phyloP scores from a whole-genome alignment of 306 rosid species.

The peach (Prunus persica) region Prunus_persica_NCBIv2 NC_034016.1:15854501-15855000 shows the following conservation, averaged over 20 bases:
- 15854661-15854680: neutral
- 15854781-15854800: neutral
- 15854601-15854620: neutral
- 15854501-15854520: neutral
- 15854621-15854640: neutral
- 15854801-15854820: neutral
- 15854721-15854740: neutral
- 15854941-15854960: neutral
- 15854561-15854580: slow-evolving; percentile 1
- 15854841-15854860: no score
- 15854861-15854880: neutral
- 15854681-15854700: neutral
- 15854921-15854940: neutral
- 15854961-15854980: neutral
- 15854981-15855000: neutral
- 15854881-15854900: neutral
- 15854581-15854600: neutral
- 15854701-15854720: neutral
- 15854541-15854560: neutral
- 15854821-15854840: neutral
- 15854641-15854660: neutral
- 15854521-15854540: neutral
- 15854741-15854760: neutral
- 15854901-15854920: neutral
- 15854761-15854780: neutral